Conservation (phyloP, 2,329 filamentous ascomycete genomes). For the Colletotrichum chlorophyti region DNA sequence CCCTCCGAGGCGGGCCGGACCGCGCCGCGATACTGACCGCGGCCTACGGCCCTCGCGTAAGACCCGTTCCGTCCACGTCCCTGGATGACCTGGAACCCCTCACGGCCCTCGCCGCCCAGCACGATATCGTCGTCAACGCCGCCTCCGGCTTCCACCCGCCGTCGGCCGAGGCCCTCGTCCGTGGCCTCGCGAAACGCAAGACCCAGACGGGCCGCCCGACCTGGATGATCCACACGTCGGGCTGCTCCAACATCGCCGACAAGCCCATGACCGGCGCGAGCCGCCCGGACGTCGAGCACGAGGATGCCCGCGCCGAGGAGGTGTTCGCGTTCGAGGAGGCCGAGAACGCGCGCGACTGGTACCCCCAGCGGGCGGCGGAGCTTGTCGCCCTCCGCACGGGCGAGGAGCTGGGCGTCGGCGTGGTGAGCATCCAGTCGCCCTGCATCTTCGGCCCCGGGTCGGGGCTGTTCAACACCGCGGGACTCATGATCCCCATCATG, state of each 20-base stretch:
- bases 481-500: constrained; percentile 29
- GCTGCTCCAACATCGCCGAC: constrained; percentile 31
- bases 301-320: constrained; percentile 14
- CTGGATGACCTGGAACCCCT: constrained; percentile 25
- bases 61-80: constrained; percentile 6
- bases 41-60: constrained; percentile 20
- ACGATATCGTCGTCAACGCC: constrained; percentile 44
- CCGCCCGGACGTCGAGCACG: constrained; percentile 21
- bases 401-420: constrained; percentile 18
- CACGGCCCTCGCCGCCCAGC: constrained; percentile 15
- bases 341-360: constrained; percentile 27
- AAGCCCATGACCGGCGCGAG: constrained; percentile 22
- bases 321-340: constrained; percentile 27
- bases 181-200: constrained; percentile 40
- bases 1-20: constrained; percentile 12
- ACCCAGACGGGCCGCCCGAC: neutral
- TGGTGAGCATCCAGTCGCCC: constrained; percentile 28
- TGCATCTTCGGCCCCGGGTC: constrained; percentile 27
- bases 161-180: constrained; percentile 42
- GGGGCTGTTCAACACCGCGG: constrained; percentile 28
- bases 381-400: constrained; percentile 22
- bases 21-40: constrained; percentile 8
- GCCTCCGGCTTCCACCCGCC: constrained; percentile 40
- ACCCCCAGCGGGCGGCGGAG: constrained; percentile 31
- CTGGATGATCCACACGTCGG: constrained; percentile 32